Base-by-base conservation (phyloP, 805 yeast genomes). In the Kazachstania viticola region DNA sequence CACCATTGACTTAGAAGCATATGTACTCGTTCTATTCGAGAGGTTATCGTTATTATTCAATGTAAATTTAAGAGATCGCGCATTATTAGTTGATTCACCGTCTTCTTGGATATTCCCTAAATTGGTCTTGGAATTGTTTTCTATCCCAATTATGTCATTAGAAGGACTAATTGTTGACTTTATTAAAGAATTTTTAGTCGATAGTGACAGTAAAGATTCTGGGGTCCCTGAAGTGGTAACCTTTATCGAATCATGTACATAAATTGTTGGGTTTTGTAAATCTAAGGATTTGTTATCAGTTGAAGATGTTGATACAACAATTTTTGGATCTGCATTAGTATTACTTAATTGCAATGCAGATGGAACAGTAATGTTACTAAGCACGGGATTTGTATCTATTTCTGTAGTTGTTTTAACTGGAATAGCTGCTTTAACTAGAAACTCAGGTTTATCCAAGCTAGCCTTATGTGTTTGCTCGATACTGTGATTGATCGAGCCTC, bases 1-100 rank as follows among this genome's bases (percentile, higher is more conserved):
- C 1, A 50, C 58, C 2, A 51, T 48, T 4, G 59, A 52, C 33
- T 46, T 52, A 1, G 57, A 49, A 25, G 54, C 57, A 36, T 55
- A 54, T 16, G 49, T 49, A 27, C 58, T 52, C 9, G 60, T 52
- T 26, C 60, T 39, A 27, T 53, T 51, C 9, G 30, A 14, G n/a
- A 45, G 42, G n/a, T 51, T 9, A 23, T 8, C 46, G 22, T 44
- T 44, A 30, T 45, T 48, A 23, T 36, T 40, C 14, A 52, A 19
- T 11, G 51, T 39, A 27, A 51, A 45, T 14, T 43, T 44, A 27
- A 47, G 30, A 2, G 53, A 32, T 17, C 31, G 7, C 11, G 22
- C 11, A 19, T 19, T 19, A 11, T 19, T 7, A 8, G 9, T 19
- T 11, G 22, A 19, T 19, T 7, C 11, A 19, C 11, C 11, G 11